Evolutionary conservation across 176 grass and related monocot genomes (phyloP).

Genomic region (Phoenix roebelenii): DNA sequence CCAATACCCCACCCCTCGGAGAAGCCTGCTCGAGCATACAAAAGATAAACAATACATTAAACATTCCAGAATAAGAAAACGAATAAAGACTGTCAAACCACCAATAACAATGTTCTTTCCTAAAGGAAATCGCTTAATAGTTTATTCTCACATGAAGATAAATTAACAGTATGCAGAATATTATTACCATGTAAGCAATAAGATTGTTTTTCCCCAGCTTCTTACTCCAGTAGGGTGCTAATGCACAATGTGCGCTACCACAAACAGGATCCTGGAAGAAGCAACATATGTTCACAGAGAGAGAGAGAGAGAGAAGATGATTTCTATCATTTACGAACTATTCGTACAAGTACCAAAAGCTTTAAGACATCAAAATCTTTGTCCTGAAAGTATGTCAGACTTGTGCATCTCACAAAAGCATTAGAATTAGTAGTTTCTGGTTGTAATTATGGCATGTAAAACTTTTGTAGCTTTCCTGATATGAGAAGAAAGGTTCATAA

Average conservation of each 20-base stretch:
- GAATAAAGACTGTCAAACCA: not conserved
- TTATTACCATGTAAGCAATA: conserved; percentile 46
- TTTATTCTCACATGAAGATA: not conserved
- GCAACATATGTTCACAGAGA: not conserved
- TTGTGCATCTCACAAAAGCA: too few species aligned
- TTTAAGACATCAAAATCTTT: too few species aligned
- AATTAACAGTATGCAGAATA: not conserved
- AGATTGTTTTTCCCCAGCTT: conserved; percentile 60
- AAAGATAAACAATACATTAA: not conserved
- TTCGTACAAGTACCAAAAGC: too few species aligned
- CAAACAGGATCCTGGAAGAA: conserved; percentile 57
- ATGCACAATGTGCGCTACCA: conserved; percentile 53
- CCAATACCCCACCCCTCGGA: conserved; percentile 44
- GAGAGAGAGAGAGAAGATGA: too few species aligned
- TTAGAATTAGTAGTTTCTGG: too few species aligned
- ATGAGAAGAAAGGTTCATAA: too few species aligned
- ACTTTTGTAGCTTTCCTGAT: too few species aligned
- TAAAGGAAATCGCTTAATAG: too few species aligned
- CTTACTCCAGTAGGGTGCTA: conserved; percentile 62
- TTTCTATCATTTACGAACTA: too few species aligned
- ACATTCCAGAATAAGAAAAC: not conserved
- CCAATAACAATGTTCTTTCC: not conserved
- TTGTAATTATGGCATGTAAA: too few species aligned
- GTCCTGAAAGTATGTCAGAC: too few species aligned
- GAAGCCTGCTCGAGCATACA: conserved; percentile 31